Evolutionary conservation across 2,329 filamentous ascomycete genomes (phyloP), one percentile per base, ranked within the genome.

Genomic region (Elsinoe batatas): DNA sequence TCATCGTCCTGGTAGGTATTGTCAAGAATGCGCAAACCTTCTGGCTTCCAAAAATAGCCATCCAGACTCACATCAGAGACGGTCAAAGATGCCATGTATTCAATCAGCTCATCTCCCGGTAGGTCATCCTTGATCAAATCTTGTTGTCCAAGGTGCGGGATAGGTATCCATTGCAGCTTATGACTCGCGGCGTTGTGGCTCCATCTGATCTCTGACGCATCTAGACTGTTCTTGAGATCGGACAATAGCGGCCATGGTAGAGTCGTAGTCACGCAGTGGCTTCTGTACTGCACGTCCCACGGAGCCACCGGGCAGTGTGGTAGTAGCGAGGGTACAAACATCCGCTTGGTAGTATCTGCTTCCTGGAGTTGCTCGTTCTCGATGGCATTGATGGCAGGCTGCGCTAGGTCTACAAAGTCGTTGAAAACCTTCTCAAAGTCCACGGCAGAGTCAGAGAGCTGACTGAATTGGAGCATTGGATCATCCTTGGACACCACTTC

Each of bases 301-400:
- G 77, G 78, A 3, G 74, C 65, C 5, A 63, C 58, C 10, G 72
- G 68, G 13, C 67, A 59, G 0, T 69, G 65, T 35, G 75, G 71
- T 26, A 76, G 73, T 58, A 82, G 64, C 0, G 65, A 26, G 0
- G 78, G 78, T 3, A 80, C 70, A n/a, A 71, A 61, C 1, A 79
- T 71, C 37, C 78, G 71, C 50, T 69, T 68, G 3, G 70, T 75
- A 0, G 76, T 75, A 58, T 78, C 76, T 10, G 71, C 66, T 57
- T 73, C 73, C 7, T 68, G 67, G 1, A 79, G 65, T 53, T 71
- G 67, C 58, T 79, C 77, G 33, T 72, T 68, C n/a, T 71, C 67
- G 2, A 74, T 43, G 15, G 61, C 64, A 12, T 62, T 57, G 2
- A 69, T 64, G 3, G 66, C 70, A 32, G 71, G 62, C 32, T 68